These are phyloP conservation scores for Xylariaceae sp. DNA, from an alignment of 2,329 filamentous ascomycete genomes.

Conservation along the genomic window DNA sequence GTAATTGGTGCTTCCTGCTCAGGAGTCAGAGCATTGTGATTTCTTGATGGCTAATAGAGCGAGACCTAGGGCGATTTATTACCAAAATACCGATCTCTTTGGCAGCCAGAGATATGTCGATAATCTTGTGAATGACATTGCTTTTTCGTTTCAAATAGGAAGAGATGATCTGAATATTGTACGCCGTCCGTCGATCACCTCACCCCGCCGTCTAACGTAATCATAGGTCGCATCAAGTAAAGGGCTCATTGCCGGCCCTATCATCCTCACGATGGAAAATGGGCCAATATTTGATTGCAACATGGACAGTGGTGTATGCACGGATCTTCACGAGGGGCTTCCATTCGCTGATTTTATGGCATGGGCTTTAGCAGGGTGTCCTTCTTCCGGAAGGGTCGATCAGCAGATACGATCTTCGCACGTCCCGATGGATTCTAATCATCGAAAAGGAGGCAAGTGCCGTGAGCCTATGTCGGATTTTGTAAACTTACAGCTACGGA, in stretches of 20 bases:
- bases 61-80: constrained; percentile 70
- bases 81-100: constrained; percentile 69
- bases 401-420: constrained; percentile 42
- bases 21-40: background rate
- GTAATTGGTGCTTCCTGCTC: background rate
- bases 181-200: constrained; percentile 21
- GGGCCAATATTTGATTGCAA: constrained; percentile 27
- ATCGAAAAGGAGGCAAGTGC: constrained; percentile 70
- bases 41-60: constrained; percentile 1
- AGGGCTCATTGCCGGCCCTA: constrained; percentile 59
- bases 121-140: constrained; percentile 67
- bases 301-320: constrained; percentile 27
- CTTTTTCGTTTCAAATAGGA: constrained; percentile 60
- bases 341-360: constrained; percentile 1
- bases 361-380: constrained; percentile 43
- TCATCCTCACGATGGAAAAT: constrained; percentile 36
- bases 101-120: constrained; percentile 64
- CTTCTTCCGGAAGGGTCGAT: constrained; percentile 54
- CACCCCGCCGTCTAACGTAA: background rate
- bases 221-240: constrained; percentile 67
- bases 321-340: background rate
- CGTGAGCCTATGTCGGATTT: background rate
- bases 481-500: background rate
- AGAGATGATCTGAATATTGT: constrained; percentile 68
- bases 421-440: constrained; percentile 60